phyloP scores from a whole-genome alignment of 2,329 filamentous ascomycete genomes.

The Beauveria caledonica region DNA sequence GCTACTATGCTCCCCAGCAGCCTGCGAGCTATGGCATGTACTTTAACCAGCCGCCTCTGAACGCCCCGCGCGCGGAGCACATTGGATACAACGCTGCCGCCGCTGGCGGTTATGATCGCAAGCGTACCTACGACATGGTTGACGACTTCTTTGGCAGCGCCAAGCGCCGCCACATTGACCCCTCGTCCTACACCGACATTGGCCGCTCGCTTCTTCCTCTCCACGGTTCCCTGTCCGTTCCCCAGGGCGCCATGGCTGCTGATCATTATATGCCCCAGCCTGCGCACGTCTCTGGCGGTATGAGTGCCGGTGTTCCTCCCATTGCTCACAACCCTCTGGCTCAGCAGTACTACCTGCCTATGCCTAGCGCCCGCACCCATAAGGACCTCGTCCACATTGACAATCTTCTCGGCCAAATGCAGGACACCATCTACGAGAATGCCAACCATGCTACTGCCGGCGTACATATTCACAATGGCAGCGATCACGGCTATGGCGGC shows the following conservation, averaged over 20 bases:
- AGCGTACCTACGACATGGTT: conserved; percentile 78
- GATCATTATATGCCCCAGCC: conserved; percentile 47
- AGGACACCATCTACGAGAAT: conserved; percentile 91
- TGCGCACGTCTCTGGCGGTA: conserved; percentile 32
- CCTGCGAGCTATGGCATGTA: conserved; percentile 63
- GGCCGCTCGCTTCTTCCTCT: conserved; percentile 80
- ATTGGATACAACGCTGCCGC: conserved; percentile 49
- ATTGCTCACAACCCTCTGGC: conserved; percentile 48
- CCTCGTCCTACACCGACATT: conserved; percentile 82
- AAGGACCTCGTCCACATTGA: conserved; percentile 90
- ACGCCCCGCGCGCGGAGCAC: conserved; percentile 47
- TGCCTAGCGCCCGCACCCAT: conserved; percentile 85
- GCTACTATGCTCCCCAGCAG: conserved; percentile 52
- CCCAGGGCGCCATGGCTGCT: conserved; percentile 38
- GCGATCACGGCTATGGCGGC: conserved; percentile 52
- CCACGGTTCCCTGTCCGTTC: conserved; percentile 60
- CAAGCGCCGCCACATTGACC: conserved; percentile 86
- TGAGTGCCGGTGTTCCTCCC: conserved; percentile 48
- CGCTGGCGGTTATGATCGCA: conserved; percentile 57
- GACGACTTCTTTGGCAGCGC: conserved; percentile 92
- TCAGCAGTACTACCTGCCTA: conserved; percentile 81
- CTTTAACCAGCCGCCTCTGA: conserved; percentile 60
- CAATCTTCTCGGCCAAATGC: conserved; percentile 90
- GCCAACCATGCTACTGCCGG: conserved; percentile 74
- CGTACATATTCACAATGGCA: conserved; percentile 61